A percentile compares a stretch with the other conserved stretches of the same genome.
phyloP scores from a whole-genome alignment of 2,329 filamentous ascomycete genomes.

The Monosporascus cannonballus region DNA sequence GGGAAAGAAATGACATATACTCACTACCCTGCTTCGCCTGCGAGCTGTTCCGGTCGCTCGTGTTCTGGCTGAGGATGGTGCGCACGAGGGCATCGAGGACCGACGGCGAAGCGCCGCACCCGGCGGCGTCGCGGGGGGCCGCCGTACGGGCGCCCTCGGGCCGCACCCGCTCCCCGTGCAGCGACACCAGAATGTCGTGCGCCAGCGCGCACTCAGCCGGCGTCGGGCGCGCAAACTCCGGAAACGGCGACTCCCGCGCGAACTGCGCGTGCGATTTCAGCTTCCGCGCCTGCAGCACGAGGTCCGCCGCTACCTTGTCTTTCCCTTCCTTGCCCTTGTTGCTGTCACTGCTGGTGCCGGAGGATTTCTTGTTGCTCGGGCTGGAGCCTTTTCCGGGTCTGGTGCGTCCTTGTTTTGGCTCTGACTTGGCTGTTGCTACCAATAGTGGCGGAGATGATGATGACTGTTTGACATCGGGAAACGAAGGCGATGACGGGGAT shows the following conservation, averaged over 20 bases:
- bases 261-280: conserved; percentile 36
- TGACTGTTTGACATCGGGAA: neutral
- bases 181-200: conserved; percentile 54
- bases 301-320: conserved; percentile 12
- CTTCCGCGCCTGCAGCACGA: conserved; percentile 33
- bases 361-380: conserved; percentile 3
- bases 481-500: neutral
- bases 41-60: conserved; percentile 49
- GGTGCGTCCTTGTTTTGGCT: neutral
- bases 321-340: conserved; percentile 6
- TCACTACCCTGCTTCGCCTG: conserved; percentile 45
- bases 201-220: conserved; percentile 62
- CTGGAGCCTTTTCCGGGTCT: neutral
- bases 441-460: neutral
- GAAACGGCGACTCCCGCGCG: conserved; percentile 53
- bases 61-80: conserved; percentile 48
- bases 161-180: conserved; percentile 59
- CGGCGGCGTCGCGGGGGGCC: conserved; percentile 57
- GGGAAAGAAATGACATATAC: too few relatives aligned
- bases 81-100: conserved; percentile 47
- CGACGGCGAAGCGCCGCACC: conserved; percentile 46
- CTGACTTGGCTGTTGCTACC: conserved; percentile 2
- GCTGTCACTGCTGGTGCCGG: neutral
- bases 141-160: conserved; percentile 47
- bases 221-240: conserved; percentile 60